phyloP scores from a whole-genome alignment of 169 alveolate genomes.

The Eimeria falciformis region DNA sequence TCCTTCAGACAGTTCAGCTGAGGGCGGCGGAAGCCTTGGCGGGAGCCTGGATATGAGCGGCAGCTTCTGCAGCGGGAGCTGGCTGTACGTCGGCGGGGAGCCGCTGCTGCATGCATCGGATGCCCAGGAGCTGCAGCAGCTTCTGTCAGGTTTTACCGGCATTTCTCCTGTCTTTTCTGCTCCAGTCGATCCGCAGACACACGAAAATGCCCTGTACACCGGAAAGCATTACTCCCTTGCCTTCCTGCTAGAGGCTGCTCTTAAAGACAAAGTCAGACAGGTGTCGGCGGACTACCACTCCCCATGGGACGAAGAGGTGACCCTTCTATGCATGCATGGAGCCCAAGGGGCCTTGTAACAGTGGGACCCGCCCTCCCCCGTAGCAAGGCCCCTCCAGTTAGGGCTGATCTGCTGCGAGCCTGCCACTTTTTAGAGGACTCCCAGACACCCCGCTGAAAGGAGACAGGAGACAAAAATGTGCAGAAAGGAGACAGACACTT shows the following conservation, averaged over 20 bases:
- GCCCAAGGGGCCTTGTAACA: no score
- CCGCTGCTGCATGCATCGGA: constrained; percentile 43
- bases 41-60: not conserved
- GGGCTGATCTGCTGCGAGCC: no score
- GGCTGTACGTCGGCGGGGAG: constrained; percentile 25
- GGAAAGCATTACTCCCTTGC: constrained; percentile 65
- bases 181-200: constrained; percentile 51
- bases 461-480: no score
- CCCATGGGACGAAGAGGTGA: constrained; percentile 71
- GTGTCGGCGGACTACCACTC: constrained; percentile 54
- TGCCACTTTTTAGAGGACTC: no score
- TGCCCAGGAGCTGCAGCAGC: not conserved
- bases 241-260: constrained; percentile 56
- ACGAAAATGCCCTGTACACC: constrained; percentile 54
- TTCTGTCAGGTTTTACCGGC: constrained; percentile 15
- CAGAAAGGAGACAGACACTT: no score
- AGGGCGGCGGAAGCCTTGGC: not conserved
- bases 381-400: no score
- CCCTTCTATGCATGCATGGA: no score
- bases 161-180: constrained; percentile 46
- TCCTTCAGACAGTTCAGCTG: no score
- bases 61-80: constrained; percentile 4
- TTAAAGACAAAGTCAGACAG: constrained; percentile 54
- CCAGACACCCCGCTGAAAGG: no score
- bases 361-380: no score